A percentile compares a stretch with the other conserved stretches of the same genome.
phyloP scores from a whole-genome alignment of 371 early-diverging fungal genomes.

The Mucor piriformis region DNA sequence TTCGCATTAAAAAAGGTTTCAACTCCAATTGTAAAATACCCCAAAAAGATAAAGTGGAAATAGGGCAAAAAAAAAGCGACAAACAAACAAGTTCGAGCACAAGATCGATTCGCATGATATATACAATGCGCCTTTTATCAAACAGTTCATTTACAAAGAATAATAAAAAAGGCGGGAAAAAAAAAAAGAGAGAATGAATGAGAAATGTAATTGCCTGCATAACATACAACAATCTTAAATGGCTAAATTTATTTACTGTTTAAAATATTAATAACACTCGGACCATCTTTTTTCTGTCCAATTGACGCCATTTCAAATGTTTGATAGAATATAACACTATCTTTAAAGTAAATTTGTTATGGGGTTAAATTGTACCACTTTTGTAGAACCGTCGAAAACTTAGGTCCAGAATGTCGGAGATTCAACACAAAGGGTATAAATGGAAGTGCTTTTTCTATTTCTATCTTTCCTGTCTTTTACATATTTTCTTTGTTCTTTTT shows the following conservation, averaged over 20 bases:
- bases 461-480: neutral
- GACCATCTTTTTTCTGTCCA: conserved; percentile 3
- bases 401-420: conserved; percentile 10
- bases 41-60: neutral
- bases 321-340: neutral
- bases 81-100: conserved; percentile 16
- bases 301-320: conserved; percentile 16
- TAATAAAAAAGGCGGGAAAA: neutral
- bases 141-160: neutral
- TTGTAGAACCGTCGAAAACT: conserved; percentile 1
- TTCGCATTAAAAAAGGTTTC: neutral
- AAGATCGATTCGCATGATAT: conserved; percentile 20
- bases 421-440: neutral
- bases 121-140: conserved; percentile 11
- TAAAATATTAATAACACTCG: conserved; percentile 10
- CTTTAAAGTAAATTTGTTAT: conserved; percentile 13
- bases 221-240: too few species aligned
- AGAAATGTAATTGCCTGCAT: neutral
- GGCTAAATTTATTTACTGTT: too few species aligned
- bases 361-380: conserved; percentile 3
- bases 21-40: conserved; percentile 4
- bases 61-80: neutral
- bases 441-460: neutral
- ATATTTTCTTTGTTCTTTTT: neutral
- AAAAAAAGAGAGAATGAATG: neutral